Evolutionary conservation across 495 filamentous ascomycete species (phyloP).

Genomic region (Staphylotrichum tortipilum): DNA sequence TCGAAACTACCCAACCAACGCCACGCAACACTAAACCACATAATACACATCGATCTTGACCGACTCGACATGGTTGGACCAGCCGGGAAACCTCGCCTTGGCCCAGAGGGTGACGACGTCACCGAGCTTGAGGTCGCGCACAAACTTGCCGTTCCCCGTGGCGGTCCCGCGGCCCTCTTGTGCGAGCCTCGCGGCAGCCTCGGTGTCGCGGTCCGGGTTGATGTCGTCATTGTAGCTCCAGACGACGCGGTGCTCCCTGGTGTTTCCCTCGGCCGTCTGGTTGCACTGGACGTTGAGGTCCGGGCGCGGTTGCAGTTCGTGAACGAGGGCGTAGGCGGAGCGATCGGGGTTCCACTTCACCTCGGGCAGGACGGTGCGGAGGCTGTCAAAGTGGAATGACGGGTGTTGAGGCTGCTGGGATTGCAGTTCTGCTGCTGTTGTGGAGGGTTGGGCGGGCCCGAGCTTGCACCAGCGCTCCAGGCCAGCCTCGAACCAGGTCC

Average conservation of each 20-base stretch:
- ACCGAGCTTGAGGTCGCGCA: conserved; percentile 50
- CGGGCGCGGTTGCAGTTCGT: conserved; percentile 32
- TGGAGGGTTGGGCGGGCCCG: background rate
- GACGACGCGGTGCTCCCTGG: conserved; percentile 39
- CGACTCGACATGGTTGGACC: conserved; percentile 50
- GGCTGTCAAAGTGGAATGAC: conserved; percentile 3
- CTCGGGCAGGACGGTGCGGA: conserved; percentile 14
- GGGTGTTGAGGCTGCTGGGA: background rate
- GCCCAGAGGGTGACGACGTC: conserved; percentile 61
- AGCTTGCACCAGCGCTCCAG: conserved; percentile 36
- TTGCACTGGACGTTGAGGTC: conserved; percentile 49
- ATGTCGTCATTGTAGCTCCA: conserved; percentile 50
- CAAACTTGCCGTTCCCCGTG: conserved; percentile 48
- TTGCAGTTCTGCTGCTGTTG: background rate
- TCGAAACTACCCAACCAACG: background rate
- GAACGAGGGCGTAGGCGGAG: conserved; percentile 19
- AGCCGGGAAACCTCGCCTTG: conserved; percentile 52
- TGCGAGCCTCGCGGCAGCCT: conserved; percentile 25
- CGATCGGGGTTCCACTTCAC: background rate
- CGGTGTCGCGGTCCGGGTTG: conserved; percentile 35
- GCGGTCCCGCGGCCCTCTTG: conserved; percentile 42
- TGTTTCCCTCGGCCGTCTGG: conserved; percentile 22
- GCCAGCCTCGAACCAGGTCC: conserved; percentile 65
- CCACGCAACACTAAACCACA: conserved; percentile 40
- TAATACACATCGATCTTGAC: conserved; percentile 55